Evolutionary conservation across 2,329 filamentous ascomycete genomes (phyloP).

Genomic region (Exserohilum turcica): DNA sequence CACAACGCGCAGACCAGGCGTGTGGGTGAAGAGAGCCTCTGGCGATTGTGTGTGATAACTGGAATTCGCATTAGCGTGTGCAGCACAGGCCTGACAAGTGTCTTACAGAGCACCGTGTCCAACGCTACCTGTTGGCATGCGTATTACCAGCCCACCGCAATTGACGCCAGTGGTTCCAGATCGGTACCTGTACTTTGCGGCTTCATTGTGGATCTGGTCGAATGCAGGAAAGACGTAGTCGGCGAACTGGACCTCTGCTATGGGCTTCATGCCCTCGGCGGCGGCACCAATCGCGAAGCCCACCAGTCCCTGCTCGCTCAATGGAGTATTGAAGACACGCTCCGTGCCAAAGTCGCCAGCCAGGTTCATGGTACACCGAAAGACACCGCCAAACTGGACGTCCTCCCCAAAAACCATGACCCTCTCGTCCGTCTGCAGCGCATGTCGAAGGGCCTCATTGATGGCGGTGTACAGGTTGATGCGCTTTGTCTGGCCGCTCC

Average conservation of each 20-base stretch:
- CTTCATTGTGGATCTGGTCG: constrained; percentile 93
- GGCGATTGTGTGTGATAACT: constrained; percentile 87
- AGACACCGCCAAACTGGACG: constrained; percentile 95
- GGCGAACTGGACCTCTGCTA: constrained; percentile 95
- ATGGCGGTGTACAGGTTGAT: constrained; percentile 95
- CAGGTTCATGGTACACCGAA: constrained; percentile 90
- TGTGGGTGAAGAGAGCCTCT: constrained; percentile 84
- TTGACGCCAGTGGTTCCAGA: constrained; percentile 59
- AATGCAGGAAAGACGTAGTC: constrained; percentile 94
- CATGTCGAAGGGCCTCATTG: constrained; percentile 84
- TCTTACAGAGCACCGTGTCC: constrained; percentile 79
- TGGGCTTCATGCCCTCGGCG: constrained; percentile 86
- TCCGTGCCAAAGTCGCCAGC: constrained; percentile 85
- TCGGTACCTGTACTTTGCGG: constrained; percentile 83
- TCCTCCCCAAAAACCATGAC: constrained; percentile 96
- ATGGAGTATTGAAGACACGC: constrained; percentile 93
- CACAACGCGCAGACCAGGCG: constrained; percentile 83
- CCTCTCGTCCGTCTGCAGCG: constrained; percentile 80
- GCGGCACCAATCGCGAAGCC: constrained; percentile 92
- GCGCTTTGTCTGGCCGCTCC: constrained; percentile 74
- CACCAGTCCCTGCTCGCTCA: constrained; percentile 92
- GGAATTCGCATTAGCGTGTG: constrained; percentile 8
- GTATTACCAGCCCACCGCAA: constrained; percentile 79
- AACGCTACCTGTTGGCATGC: constrained; percentile 89
- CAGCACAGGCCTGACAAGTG: background rate